A percentile compares a stretch with the other conserved stretches of the same genome.
phyloP scores from a whole-genome alignment of 495 filamentous ascomycete genomes.

The Cercophora scortea region DNA sequence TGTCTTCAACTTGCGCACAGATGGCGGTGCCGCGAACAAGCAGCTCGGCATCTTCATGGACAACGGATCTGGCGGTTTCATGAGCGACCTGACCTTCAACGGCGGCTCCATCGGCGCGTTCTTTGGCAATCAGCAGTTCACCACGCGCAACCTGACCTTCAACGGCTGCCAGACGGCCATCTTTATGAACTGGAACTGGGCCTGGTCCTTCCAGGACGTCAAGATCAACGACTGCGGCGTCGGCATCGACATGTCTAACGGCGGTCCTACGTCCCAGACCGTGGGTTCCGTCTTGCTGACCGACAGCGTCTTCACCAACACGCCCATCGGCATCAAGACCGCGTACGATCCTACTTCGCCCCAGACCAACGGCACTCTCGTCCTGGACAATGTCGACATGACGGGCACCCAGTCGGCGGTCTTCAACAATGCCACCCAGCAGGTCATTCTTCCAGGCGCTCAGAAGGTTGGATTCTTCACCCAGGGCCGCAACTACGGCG shows the following conservation, averaged over 20 bases:
- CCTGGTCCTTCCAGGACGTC: conserved; percentile 78
- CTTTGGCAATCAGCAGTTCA: conserved; percentile 93
- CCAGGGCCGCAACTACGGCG: conserved; percentile 65
- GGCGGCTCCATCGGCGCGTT: conserved; percentile 80
- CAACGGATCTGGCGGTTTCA: conserved; percentile 85
- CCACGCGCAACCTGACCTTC: conserved; percentile 84
- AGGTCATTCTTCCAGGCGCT: conserved; percentile 61
- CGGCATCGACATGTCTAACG: conserved; percentile 74
- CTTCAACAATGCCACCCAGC: conserved; percentile 47
- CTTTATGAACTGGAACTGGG: conserved; percentile 94
- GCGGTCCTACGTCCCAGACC: conserved; percentile 47
- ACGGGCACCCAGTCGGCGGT: conserved; percentile 42
- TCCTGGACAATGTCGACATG: conserved; percentile 85
- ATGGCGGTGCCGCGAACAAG: conserved; percentile 56
- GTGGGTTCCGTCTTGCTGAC: conserved; percentile 76
- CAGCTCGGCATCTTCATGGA: conserved; percentile 97
- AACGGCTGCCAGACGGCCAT: conserved; percentile 84
- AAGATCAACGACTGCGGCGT: conserved; percentile 72
- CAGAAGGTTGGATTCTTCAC: conserved; percentile 61
- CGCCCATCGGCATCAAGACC: conserved; percentile 65
- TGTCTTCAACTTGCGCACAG: conserved; percentile 77
- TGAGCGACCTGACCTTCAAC: conserved; percentile 80
- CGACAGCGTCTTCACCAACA: conserved; percentile 71
- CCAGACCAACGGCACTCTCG: conserved; percentile 64
- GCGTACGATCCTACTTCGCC: conserved; percentile 56